These are phyloP conservation scores for Sporothrix sp. DNA, from an alignment of 2,329 filamentous ascomycete species.

Conservation along the genomic window DNA sequence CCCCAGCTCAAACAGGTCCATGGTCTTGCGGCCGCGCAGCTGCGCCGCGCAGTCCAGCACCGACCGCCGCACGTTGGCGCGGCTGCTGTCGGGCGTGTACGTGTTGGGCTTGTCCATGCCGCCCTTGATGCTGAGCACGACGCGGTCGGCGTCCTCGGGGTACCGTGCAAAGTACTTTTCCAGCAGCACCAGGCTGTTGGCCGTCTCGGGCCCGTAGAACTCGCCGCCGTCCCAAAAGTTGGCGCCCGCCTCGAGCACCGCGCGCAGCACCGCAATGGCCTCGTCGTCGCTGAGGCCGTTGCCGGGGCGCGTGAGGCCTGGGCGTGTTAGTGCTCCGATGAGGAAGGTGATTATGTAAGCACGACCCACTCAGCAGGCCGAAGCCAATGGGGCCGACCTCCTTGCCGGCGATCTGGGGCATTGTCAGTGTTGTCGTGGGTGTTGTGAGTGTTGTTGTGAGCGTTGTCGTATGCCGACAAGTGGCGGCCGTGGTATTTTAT, in stretches of 20 bases:
- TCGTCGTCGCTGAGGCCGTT: constrained; percentile 34
- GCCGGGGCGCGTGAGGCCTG: constrained; percentile 35
- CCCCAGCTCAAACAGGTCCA: constrained; percentile 52
- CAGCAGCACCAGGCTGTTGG: constrained; percentile 49
- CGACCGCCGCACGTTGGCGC: constrained; percentile 44
- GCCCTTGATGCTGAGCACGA: constrained; percentile 55
- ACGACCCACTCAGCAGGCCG: constrained; percentile 23
- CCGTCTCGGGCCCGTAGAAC: constrained; percentile 51
- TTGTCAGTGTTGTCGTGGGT: constrained; percentile 11
- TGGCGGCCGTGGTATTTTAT: no score
- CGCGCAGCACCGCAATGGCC: constrained; percentile 45
- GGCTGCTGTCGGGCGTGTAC: constrained; percentile 39
- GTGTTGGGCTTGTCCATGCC: constrained; percentile 22
- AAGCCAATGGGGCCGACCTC: constrained; percentile 24
- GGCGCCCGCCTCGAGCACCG: constrained; percentile 34
- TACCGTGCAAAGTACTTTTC: constrained; percentile 53
- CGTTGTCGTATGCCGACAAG: neutral
- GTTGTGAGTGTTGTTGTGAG: neutral
- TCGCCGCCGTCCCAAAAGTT: constrained; percentile 55
- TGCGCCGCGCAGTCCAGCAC: constrained; percentile 46
- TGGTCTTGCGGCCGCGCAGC: constrained; percentile 41
- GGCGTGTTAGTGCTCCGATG: neutral
- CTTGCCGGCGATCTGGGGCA: constrained; percentile 24
- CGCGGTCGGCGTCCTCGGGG: constrained; percentile 52
- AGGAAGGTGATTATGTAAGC: neutral